phyloP scores from a whole-genome alignment of 2,329 filamentous ascomycete genomes.

The Zymoseptoria passerinii region DNA sequence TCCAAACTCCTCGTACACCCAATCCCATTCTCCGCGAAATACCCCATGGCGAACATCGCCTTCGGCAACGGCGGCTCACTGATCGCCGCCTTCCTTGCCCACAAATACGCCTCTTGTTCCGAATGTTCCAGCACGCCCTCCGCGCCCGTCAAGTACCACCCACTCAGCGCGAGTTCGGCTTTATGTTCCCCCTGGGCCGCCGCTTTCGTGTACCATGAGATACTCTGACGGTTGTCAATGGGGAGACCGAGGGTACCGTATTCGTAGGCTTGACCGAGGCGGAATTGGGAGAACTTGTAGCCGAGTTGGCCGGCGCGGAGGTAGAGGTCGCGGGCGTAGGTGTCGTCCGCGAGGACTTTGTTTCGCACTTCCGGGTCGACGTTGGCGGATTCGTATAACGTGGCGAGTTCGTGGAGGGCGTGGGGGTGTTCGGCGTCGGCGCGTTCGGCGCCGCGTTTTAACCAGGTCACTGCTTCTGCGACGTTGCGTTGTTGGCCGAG shows the following conservation, averaged over 20 bases:
- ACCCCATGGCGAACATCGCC: constrained; percentile 96
- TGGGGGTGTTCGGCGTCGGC: constrained; percentile 89
- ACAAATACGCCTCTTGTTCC: constrained; percentile 93
- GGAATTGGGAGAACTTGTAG: constrained; percentile 92
- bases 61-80: constrained; percentile 66
- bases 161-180: constrained; percentile 56
- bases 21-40: constrained; percentile 93
- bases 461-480: constrained; percentile 79
- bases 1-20: constrained; percentile 78
- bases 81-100: constrained; percentile 87
- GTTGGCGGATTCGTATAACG: constrained; percentile 57
- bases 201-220: constrained; percentile 88
- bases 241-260: constrained; percentile 77
- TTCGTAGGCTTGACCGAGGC: constrained; percentile 79
- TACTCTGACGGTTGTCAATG: constrained; percentile 75
- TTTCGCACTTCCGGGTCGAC: constrained; percentile 49
- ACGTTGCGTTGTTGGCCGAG: constrained; percentile 79
- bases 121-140: constrained; percentile 83
- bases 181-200: constrained; percentile 93
- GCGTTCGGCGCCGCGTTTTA: constrained; percentile 83
- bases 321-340: constrained; percentile 74
- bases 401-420: constrained; percentile 76
- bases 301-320: constrained; percentile 76
- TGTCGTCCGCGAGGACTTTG: constrained; percentile 69
- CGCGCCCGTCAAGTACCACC: constrained; percentile 74